phyloP scores from a whole-genome alignment of 345 rosid species.

The Eucalyptus polybractea region DNA sequence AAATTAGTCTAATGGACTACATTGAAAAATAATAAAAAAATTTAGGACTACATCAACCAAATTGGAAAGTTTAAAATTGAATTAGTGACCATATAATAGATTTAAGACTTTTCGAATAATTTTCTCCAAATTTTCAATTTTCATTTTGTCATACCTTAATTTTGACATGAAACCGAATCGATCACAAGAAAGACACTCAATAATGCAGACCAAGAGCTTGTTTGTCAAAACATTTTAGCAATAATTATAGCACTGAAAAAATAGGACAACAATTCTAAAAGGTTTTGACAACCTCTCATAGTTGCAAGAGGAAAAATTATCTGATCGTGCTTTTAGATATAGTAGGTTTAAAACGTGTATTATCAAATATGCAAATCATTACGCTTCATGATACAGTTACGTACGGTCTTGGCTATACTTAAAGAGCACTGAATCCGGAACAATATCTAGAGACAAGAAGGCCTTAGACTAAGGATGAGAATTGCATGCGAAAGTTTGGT shows the following conservation, averaged over 20 bases:
- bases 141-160: neutral
- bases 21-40: rapidly evolving
- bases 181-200: neutral
- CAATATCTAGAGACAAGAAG: neutral
- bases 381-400: neutral
- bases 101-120: neutral
- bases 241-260: neutral
- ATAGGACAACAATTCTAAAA: neutral
- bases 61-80: neutral
- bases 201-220: neutral
- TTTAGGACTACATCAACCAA: rapidly evolving
- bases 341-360: neutral
- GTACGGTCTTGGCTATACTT: neutral
- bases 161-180: neutral
- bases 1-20: neutral
- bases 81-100: no score
- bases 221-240: neutral
- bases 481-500: no score
- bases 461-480: neutral
- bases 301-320: neutral
- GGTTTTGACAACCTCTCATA: neutral
- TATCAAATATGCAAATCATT: neutral
- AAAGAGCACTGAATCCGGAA: neutral
- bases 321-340: neutral
- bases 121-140: neutral